These are phyloP conservation scores for Gossypium mustelinum DNA, from an alignment of 345 rosid species.

Conservation along the genomic window DNA sequence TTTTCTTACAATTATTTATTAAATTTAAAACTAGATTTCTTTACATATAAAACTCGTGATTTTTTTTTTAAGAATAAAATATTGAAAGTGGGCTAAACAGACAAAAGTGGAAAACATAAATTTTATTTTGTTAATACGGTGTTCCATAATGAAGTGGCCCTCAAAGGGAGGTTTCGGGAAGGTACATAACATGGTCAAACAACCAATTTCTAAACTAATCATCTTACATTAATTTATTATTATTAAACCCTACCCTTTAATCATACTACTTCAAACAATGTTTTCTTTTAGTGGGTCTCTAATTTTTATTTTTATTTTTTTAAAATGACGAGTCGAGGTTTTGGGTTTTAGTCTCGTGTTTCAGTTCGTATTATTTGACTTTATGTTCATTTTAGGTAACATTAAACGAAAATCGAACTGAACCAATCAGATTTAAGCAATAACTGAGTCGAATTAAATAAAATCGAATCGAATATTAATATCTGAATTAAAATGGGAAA, in stretches of 20 bases:
- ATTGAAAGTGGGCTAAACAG: neutral
- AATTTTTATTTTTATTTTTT: neutral
- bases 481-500: neutral
- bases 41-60: neutral
- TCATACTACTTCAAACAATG: too few species aligned
- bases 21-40: neutral
- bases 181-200: neutral
- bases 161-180: slow-evolving; percentile 6
- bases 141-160: neutral
- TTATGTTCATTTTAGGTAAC: too few species aligned
- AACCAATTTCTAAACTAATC: neutral
- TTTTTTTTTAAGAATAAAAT: neutral
- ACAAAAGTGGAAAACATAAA: slow-evolving; percentile 13
- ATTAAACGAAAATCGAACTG: too few species aligned
- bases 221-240: neutral
- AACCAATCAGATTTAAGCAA: too few species aligned
- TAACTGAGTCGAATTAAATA: too few species aligned
- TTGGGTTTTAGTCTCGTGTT: too few species aligned
- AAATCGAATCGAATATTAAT: too few species aligned
- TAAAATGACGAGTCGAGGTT: too few species aligned
- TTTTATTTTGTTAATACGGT: neutral
- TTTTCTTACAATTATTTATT: neutral
- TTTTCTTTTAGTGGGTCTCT: neutral
- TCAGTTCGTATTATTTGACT: too few species aligned
- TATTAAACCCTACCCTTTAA: neutral